Conservation (phyloP, 1,284 basidiomycete species). For the Trametes pubescens region DNA sequence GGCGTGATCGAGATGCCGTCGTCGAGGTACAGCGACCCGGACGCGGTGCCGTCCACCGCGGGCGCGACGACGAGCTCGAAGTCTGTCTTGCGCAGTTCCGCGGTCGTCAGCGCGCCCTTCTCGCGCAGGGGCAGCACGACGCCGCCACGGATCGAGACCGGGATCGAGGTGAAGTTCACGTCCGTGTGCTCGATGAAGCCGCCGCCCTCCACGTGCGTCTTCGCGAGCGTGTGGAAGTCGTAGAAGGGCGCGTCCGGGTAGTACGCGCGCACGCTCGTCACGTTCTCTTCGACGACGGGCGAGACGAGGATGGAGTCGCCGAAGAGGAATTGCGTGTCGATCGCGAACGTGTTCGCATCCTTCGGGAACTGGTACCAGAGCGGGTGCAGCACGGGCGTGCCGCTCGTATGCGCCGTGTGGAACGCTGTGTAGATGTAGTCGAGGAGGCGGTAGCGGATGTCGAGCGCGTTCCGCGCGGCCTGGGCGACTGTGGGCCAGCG, state of each 20-base stretch:
- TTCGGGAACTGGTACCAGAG: conserved; percentile 73
- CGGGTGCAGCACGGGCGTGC: conserved; percentile 68
- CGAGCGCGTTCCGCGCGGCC: conserved; percentile 67
- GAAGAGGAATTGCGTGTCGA: conserved; percentile 76
- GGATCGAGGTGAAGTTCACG: conserved; percentile 65
- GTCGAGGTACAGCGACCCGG: conserved; percentile 65
- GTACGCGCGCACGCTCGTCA: conserved; percentile 67
- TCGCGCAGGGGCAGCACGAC: conserved; percentile 62
- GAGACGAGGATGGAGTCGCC: conserved; percentile 73
- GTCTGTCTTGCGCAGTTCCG: conserved; percentile 58
- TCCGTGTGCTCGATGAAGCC: conserved; percentile 54
- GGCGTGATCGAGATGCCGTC: conserved; percentile 66
- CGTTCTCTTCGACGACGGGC: conserved; percentile 69
- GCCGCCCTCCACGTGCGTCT: conserved; percentile 54
- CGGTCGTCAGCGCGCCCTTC: conserved; percentile 66
- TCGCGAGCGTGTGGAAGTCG: conserved; percentile 62
- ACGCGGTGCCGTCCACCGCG: conserved; percentile 53
- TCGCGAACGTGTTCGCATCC: conserved; percentile 62
- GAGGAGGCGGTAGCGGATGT: conserved; percentile 70
- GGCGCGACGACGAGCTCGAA: conserved; percentile 73
- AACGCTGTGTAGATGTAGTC: conserved; percentile 80
- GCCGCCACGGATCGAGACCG: conserved; percentile 69
- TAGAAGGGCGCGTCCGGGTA: conserved; percentile 72
- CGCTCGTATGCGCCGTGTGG: conserved; percentile 64
- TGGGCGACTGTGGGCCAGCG: conserved; percentile 64